Conservation (phyloP, 1,284 basidiomycete species). For the Cryptococcus sp. region DNA sequence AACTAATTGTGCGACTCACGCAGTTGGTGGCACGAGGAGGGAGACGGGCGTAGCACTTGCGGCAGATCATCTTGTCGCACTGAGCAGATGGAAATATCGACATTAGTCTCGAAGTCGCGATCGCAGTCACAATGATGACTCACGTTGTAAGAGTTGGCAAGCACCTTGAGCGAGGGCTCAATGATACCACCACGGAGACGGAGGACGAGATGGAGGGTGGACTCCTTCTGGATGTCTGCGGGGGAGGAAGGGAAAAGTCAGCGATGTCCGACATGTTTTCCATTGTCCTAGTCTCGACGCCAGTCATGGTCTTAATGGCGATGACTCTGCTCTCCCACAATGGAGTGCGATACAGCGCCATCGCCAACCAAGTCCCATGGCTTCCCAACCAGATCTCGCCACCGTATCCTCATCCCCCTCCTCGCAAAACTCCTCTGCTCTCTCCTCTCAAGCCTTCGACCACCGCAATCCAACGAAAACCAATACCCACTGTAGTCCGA, state of each 20-base stretch:
- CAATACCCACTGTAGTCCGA: constrained; percentile 73
- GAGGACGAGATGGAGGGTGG: constrained; percentile 94
- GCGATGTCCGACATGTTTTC: constrained; percentile 1
- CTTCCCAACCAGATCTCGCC: neutral
- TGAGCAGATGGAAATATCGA: constrained; percentile 6
- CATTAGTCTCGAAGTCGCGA: constrained; percentile 1
- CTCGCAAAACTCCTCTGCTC: neutral
- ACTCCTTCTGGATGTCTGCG: constrained; percentile 93
- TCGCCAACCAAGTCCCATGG: constrained; percentile 4
- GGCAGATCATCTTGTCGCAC: constrained; percentile 97
- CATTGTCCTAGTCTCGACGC: neutral
- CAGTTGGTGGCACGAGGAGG: constrained; percentile 99
- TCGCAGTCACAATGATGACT: constrained; percentile 15
- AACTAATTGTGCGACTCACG: no score
- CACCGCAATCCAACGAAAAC: neutral
- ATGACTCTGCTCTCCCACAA: neutral
- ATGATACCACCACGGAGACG: constrained; percentile 99
- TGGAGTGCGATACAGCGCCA: neutral
- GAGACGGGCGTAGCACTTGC: constrained; percentile 99
- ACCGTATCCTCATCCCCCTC: neutral
- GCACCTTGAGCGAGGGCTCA: constrained; percentile 95
- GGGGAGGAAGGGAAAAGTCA: constrained; percentile 9
- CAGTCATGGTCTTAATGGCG: neutral
- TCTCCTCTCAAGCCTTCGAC: neutral
- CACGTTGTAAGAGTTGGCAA: constrained; percentile 90